Evolutionary conservation across 2,329 filamentous ascomycete genomes (phyloP), one percentile per base, ranked within the genome.

Genomic region (Colletotrichum phormii): DNA sequence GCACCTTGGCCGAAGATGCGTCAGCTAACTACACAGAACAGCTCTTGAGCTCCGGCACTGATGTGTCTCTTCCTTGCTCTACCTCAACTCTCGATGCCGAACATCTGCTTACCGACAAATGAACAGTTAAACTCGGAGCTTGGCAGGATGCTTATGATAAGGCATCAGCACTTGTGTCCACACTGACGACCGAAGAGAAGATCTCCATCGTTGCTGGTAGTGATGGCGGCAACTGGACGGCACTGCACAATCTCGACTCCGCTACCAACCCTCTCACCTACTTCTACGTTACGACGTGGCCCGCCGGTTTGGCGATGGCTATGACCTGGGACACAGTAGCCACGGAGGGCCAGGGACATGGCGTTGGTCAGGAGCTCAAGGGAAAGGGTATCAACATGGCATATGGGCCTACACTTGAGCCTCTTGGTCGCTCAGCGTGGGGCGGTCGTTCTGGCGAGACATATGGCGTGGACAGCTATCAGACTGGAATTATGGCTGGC

Each of bases 271-370:
- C 75, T 31, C 71, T 75, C 51, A 74, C 64, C 15, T 77, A 77
- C 68, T 77, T 74, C 67, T 77, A 77, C 49, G 77, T 79, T n/a
- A 80, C 78, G 13, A 78, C 76, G 5, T 79, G 77, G 74, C 89
- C 93, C 1, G 90, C 92, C 1, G 93, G 92, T 61, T 85, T 94
- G 72, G 93, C 91, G 64, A 88, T 91, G 13, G 93, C 91, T 7
- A 92, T 93, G 1, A 93, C 93, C 1, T 96, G 92, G 89, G 91
- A 93, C 78, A 88, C 89, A 60, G 83, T 87, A 18, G 85, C 95
- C 46, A 90, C 93, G 63, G 91, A 92, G 77, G 84, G 86, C 42
- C 89, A 93, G 62, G 94, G 91, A 37, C 83, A 88, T 64, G 92
- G 91, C 60, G 67, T 74, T 22, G 78, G 76, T 60, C 71, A 63